Evolutionary conservation across 805 yeast species (phyloP).

Genomic region (Debaryomyces prosopidis): DNA sequence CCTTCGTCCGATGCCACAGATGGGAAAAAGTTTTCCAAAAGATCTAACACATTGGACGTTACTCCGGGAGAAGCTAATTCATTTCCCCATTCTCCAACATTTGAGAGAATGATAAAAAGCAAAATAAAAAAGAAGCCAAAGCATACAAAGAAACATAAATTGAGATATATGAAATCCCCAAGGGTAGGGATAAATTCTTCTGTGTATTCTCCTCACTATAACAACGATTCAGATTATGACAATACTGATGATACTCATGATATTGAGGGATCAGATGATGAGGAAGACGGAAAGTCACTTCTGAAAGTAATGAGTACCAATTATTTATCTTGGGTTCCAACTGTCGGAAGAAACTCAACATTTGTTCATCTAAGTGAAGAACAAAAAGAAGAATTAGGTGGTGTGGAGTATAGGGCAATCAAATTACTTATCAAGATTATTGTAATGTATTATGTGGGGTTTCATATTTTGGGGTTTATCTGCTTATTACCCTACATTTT

Average conservation of each 20-base stretch:
- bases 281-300: slow-evolving; percentile 13
- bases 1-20: slow-evolving; percentile 36
- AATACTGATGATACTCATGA: slow-evolving; percentile 12
- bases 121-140: neutral
- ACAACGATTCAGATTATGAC: slow-evolving; percentile 14
- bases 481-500: slow-evolving; percentile 65
- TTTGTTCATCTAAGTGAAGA: slow-evolving; percentile 78
- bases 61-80: slow-evolving; percentile 14
- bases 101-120: slow-evolving; percentile 37
- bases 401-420: slow-evolving; percentile 92
- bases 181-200: slow-evolving; percentile 2
- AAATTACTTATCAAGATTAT: slow-evolving; percentile 71
- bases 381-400: slow-evolving; percentile 94
- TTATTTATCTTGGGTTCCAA: slow-evolving; percentile 88
- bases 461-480: slow-evolving; percentile 57
- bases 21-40: slow-evolving; percentile 36
- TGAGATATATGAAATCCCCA: slow-evolving; percentile 6
- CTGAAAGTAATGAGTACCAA: slow-evolving; percentile 47
- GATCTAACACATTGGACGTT: slow-evolving; percentile 52
- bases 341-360: slow-evolving; percentile 89
- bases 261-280: slow-evolving; percentile 13
- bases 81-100: slow-evolving; percentile 44
- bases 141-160: neutral
- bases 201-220: neutral
- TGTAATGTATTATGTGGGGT: slow-evolving; percentile 69